Evolutionary conservation across 371 early-diverging fungal species (phyloP), one percentile per base, ranked within the genome.

Genomic region (Batkoa obscura): DNA sequence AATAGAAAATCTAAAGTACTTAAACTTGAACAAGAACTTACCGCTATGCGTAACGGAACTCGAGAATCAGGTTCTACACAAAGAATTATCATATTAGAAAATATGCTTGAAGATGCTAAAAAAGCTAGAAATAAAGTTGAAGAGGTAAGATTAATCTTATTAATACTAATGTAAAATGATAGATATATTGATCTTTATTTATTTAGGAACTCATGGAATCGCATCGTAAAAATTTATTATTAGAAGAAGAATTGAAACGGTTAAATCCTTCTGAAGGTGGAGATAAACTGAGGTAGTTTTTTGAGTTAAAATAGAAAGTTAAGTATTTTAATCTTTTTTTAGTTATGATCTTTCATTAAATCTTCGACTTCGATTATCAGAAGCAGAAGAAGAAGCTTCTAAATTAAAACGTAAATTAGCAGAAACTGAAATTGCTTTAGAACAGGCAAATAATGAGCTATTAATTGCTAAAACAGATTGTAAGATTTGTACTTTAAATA

Each of bases 11-110:
- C 46, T 13, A 79, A 81, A 59, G 73, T 84, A 34, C 74, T 81
- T 23, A 78, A 79, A 41, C 73, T 90, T 39, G 86, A 90, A 63
- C 79, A 81, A 31, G 81, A 90, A 65, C 64, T 90, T 38, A 70
- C 70, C 54, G 67, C 71, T 1, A 50, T 77, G 39, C 72, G 74
- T 55, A 73, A 81, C 51, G 76, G 76, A 60, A 73, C 67, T 56
- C 66, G 69, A 17, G 66, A 72, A 1, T 65, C 59, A 15, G 74
- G 73, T 17, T 61, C 64, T 37, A 64, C 67, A 12, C 72, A 73
- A 45, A 70, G 73, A 50, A 72, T 74, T 0, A 66, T 73, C 37
- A 74, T 76, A 31, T 69, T 89, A 41, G 73, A 87, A 61, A 76
- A 74, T 62, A 63, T 82, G 5, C 65, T 89, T 53, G 80, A 79